Conservation (phyloP, 2,329 filamentous ascomycete species). For the Cladosporium phlei region DNA sequence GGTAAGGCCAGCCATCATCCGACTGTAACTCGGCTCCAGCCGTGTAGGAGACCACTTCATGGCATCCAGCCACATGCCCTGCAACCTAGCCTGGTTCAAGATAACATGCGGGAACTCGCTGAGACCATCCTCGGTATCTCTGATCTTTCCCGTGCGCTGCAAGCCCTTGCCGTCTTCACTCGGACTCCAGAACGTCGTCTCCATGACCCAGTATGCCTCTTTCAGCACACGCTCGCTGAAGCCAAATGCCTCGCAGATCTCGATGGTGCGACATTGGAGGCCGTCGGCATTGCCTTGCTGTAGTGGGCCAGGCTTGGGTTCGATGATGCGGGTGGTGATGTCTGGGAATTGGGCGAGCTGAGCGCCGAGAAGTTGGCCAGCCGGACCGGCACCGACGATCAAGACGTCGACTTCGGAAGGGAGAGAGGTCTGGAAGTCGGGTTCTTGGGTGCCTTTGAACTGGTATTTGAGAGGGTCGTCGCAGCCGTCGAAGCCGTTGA, state of each 20-base stretch:
- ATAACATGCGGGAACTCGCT: constrained; percentile 63
- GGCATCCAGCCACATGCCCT: constrained; percentile 41
- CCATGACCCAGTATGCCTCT: constrained; percentile 65
- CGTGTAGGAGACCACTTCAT: constrained; percentile 31
- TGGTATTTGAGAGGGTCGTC: constrained; percentile 29
- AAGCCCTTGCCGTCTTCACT: constrained; percentile 52
- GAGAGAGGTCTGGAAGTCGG: constrained; percentile 29
- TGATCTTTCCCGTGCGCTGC: constrained; percentile 55
- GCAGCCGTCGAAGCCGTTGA: constrained; percentile 32
- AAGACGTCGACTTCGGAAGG: constrained; percentile 42
- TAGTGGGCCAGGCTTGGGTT: constrained; percentile 28
- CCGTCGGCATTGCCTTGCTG: constrained; percentile 47
- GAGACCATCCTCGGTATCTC: constrained; percentile 58
- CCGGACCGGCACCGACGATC: constrained; percentile 49
- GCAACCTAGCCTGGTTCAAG: constrained; percentile 67
- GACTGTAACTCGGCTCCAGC: constrained; percentile 28
- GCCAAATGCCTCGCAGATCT: constrained; percentile 70
- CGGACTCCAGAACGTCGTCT: constrained; percentile 59
- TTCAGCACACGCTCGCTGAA: constrained; percentile 61
- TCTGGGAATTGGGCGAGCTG: constrained; percentile 47
- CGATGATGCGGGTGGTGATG: constrained; percentile 46
- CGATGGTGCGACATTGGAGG: constrained; percentile 61
- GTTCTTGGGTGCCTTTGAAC: constrained; percentile 23
- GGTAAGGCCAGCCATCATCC: constrained; percentile 21
- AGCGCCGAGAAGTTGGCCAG: constrained; percentile 45